Evolutionary conservation across 306 rosid genomes (phyloP).

Genomic region (Coriaria nepalensis): DNA sequence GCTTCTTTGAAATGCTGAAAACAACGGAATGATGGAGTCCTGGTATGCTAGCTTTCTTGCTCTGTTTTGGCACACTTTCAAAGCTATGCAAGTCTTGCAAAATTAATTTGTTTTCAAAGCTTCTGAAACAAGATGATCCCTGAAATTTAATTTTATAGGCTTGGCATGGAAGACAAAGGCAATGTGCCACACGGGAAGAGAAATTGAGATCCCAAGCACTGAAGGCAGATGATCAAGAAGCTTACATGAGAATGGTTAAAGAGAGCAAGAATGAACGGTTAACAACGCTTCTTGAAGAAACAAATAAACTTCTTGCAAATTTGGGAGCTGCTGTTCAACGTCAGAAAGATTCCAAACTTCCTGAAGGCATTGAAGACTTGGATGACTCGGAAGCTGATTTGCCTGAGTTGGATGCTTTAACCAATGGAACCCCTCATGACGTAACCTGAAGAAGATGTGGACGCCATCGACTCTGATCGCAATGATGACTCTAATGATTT

Average conservation of each 20-base stretch:
- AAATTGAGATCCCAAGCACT: conserved; percentile 96
- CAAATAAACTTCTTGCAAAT: conserved; percentile 86
- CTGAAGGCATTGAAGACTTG: conserved; percentile 63
- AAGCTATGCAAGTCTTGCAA: too few species aligned
- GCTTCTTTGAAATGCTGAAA: conserved; percentile 87
- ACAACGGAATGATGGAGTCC: conserved; percentile 79
- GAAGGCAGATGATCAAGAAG: conserved; percentile 99
- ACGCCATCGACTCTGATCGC: conserved; percentile 54
- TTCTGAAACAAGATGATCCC: neutral
- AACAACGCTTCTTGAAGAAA: conserved; percentile 91
- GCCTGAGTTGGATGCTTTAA: conserved; percentile 55
- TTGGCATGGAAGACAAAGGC: conserved; percentile 99
- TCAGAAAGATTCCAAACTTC: conserved; percentile 70
- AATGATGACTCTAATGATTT: conserved; percentile 72
- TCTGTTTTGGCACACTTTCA: conserved; percentile 6
- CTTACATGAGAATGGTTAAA: conserved; percentile 98
- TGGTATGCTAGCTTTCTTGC: conserved; percentile 29
- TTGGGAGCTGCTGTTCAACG: conserved; percentile 99
- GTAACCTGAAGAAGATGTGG: conserved; percentile 57
- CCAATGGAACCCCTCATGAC: conserved; percentile 48
- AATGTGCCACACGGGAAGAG: conserved; percentile 91
- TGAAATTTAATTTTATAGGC: conserved; percentile 32
- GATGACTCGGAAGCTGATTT: conserved; percentile 76
- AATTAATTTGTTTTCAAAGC: neutral
- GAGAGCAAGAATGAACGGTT: conserved; percentile 96